These are phyloP conservation scores for Leersia perrieri DNA, from an alignment of 176 grass and related monocot genomes.

Conservation along the genomic window DNA sequence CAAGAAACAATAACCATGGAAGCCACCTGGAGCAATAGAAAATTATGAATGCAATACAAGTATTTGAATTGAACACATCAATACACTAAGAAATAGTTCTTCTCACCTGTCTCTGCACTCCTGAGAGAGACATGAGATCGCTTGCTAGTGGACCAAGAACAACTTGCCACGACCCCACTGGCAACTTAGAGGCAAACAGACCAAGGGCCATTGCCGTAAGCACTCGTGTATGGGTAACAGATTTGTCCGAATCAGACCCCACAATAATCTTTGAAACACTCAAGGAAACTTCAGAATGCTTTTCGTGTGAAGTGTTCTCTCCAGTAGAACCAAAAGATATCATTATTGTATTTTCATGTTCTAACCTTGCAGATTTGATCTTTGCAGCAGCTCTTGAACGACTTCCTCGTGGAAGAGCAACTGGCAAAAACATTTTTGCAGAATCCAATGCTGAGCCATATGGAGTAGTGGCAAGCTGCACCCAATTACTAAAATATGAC, in stretches of 20 bases:
- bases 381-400: constrained; percentile 92
- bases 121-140: constrained; percentile 71
- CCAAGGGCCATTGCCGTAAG: constrained; percentile 86
- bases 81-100: background rate
- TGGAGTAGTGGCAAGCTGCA: constrained; percentile 89
- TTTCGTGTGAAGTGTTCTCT: constrained; percentile 56
- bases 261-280: constrained; percentile 71
- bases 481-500: constrained; percentile 76
- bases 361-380: constrained; percentile 68
- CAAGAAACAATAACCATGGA: constrained; percentile 94
- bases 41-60: constrained; percentile 5
- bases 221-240: constrained; percentile 89
- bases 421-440: constrained; percentile 87
- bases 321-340: constrained; percentile 64
- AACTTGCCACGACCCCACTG: constrained; percentile 68
- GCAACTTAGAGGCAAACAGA: constrained; percentile 85
- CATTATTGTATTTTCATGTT: constrained; percentile 52
- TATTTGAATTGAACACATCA: constrained; percentile 14
- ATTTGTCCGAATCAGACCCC: constrained; percentile 87
- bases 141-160: constrained; percentile 62
- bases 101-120: constrained; percentile 94
- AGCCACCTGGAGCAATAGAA: constrained; percentile 48
- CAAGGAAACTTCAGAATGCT: constrained; percentile 47
- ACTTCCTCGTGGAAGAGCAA: constrained; percentile 93
- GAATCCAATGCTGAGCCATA: constrained; percentile 78